phyloP scores from a whole-genome alignment of 2,329 filamentous ascomycete genomes.

The Monilinia vaccinii-corymbosi region DNA sequence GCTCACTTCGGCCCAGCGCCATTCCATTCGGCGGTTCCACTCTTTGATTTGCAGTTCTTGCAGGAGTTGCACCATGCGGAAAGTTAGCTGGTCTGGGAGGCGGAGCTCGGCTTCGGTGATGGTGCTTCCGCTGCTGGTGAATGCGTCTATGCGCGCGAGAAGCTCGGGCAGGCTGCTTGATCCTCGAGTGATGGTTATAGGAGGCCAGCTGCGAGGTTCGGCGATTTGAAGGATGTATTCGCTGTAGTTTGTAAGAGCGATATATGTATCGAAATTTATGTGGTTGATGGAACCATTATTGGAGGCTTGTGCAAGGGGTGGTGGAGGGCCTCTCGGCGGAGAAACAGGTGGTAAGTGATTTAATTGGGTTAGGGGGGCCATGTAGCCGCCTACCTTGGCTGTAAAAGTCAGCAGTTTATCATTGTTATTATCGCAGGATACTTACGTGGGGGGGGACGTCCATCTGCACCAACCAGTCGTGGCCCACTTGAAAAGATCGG shows the following conservation, averaged over 20 bases:
- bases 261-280: conserved; percentile 11
- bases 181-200: conserved; percentile 15
- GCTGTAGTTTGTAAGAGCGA: conserved; percentile 17
- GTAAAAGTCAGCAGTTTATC: neutral
- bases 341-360: neutral
- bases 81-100: conserved; percentile 18
- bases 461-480: neutral
- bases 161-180: neutral
- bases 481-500: neutral
- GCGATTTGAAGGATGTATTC: conserved; percentile 18
- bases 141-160: conserved; percentile 10
- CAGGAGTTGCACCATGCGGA: conserved; percentile 18
- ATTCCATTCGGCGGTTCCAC: conserved; percentile 20
- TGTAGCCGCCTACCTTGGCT: neutral
- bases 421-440: neutral
- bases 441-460: neutral
- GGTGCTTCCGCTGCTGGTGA: conserved; percentile 7
- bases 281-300: neutral
- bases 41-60: conserved; percentile 16
- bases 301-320: neutral
- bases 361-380: neutral
- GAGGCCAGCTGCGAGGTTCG: conserved; percentile 10
- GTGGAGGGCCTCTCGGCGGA: neutral
- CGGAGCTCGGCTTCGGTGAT: conserved; percentile 16
- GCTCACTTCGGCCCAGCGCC: conserved; percentile 19